These are phyloP conservation scores for Pleurotus salmoneostramineus DNA, from an alignment of 768 basidiomycete genomes.

Conservation along the genomic window DNA sequence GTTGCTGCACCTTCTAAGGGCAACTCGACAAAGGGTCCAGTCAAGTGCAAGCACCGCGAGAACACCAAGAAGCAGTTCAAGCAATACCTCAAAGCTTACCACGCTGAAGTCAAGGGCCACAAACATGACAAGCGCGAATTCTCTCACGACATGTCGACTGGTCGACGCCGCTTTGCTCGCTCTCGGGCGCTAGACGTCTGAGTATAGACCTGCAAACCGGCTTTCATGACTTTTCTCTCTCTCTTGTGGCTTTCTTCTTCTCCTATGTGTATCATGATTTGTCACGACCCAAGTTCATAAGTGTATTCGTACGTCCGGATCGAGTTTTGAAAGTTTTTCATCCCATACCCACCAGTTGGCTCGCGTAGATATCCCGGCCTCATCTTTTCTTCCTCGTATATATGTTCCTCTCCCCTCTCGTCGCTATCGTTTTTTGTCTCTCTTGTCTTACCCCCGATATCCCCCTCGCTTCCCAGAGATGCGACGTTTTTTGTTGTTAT, in stretches of 20 bases:
- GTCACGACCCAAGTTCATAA: background rate
- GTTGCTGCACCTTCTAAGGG: background rate
- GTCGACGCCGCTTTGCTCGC: slow-evolving; percentile 6
- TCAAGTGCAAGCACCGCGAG: slow-evolving; percentile 3
- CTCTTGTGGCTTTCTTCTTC: background rate
- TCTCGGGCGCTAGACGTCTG: slow-evolving; percentile 7
- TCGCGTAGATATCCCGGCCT: too few relatives aligned
- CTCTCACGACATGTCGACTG: slow-evolving; percentile 6
- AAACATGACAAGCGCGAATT: background rate
- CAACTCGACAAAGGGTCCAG: background rate
- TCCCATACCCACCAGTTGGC: too few relatives aligned
- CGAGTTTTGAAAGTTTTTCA: too few relatives aligned
- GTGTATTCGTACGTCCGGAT: background rate
- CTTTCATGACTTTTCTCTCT: background rate
- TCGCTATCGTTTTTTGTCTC: background rate
- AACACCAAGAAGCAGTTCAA: slow-evolving; percentile 1
- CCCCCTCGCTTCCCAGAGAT: slow-evolving; percentile 4
- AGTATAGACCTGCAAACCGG: background rate
- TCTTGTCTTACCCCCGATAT: background rate
- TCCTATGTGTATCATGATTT: background rate
- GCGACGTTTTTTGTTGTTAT: background rate
- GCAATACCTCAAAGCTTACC: background rate
- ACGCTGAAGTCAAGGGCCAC: background rate
- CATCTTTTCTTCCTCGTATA: background rate
- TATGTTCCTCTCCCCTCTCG: background rate